phyloP scores from a whole-genome alignment of 1,284 basidiomycete species.

The Schizophyllum amplum region DNA sequence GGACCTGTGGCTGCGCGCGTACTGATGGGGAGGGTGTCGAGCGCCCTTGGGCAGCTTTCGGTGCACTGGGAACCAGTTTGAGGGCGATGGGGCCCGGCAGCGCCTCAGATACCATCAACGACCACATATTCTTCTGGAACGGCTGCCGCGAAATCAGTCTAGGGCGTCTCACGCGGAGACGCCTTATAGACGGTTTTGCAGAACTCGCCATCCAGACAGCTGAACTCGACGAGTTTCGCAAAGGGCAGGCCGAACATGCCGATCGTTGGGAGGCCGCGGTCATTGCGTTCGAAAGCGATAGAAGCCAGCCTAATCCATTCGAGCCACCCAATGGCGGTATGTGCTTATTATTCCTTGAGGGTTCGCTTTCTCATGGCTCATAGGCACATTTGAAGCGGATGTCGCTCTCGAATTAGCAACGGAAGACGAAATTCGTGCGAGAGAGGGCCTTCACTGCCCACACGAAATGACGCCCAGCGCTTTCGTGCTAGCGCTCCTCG shows the following conservation, averaged over 20 bases:
- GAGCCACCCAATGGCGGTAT: conserved; percentile 8
- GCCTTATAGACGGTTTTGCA: neutral
- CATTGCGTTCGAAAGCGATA: conserved; percentile 15
- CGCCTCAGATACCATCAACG: conserved; percentile 23
- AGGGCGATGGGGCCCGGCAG: conserved; percentile 25
- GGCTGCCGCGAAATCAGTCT: conserved; percentile 17
- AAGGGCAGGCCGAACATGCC: conserved; percentile 2
- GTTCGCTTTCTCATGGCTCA: neutral
- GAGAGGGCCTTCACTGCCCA: neutral
- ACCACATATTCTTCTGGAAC: conserved; percentile 23
- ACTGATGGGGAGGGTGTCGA: conserved; percentile 29
- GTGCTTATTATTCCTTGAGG: neutral
- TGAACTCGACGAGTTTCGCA: conserved; percentile 12
- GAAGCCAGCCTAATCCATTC: conserved; percentile 12
- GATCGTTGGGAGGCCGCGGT: conserved; percentile 11
- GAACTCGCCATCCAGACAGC: neutral
- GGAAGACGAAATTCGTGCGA: conserved; percentile 7
- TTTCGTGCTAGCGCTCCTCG: neutral
- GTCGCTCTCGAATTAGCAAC: conserved; percentile 10
- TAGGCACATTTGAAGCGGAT: conserved; percentile 5
- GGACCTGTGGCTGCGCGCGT: conserved; percentile 16
- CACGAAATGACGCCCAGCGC: conserved; percentile 2
- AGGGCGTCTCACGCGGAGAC: neutral
- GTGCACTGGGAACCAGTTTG: conserved; percentile 20
- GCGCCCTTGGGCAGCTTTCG: conserved; percentile 21